phyloP scores from a whole-genome alignment of 371 early-diverging fungal species.

The Homolaphlyctis polyrhiza region DNA sequence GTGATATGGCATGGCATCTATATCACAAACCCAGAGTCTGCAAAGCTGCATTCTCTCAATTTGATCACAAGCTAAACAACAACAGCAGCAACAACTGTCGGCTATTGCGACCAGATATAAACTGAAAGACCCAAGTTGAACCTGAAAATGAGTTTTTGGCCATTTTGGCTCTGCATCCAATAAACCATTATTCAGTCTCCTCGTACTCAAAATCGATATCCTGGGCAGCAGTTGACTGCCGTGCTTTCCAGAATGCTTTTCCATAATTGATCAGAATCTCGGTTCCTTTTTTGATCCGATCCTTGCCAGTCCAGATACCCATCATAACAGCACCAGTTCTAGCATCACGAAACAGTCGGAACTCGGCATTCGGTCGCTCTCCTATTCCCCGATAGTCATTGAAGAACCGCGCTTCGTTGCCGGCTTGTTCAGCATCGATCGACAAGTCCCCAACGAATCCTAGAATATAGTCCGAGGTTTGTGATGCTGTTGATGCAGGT shows the following conservation, averaged over 20 bases:
- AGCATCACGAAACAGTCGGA: constrained; percentile 21
- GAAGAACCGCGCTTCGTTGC: constrained; percentile 36
- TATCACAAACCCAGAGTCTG: no score
- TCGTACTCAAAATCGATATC: no score
- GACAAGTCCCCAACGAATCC: constrained; percentile 16
- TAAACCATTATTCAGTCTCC: no score
- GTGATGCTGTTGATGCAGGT: constrained; percentile 1
- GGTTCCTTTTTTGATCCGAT: constrained; percentile 20
- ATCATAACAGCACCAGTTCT: constrained; percentile 21
- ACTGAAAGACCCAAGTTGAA: no score
- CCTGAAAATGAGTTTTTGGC: no score
- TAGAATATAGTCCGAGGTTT: constrained; percentile 18
- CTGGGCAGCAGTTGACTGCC: no score
- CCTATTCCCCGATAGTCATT: constrained; percentile 31
- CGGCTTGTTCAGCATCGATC: constrained; percentile 27
- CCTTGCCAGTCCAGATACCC: constrained; percentile 9
- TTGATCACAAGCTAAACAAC: no score
- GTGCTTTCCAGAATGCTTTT: constrained; percentile 36
- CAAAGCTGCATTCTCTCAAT: no score
- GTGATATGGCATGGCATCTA: no score
- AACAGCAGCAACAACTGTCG: no score
- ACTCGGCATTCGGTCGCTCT: constrained; percentile 31
- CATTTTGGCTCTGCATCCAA: no score
- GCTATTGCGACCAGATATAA: no score
- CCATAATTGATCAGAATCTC: constrained; percentile 41